Base-by-base conservation (phyloP, 129 eudicot species). In the Tagetes erecta region DNA sequence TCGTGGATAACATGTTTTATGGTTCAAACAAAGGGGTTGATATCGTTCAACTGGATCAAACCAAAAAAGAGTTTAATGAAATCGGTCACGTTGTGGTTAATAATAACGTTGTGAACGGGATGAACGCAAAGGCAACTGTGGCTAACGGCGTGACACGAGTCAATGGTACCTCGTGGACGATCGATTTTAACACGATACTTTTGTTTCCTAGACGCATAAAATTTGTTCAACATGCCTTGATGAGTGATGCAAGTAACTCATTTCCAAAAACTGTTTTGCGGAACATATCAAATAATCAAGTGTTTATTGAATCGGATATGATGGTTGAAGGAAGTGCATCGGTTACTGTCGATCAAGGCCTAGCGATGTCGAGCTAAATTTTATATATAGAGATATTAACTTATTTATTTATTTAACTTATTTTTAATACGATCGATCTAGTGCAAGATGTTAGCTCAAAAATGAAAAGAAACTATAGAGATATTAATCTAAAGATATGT, bases 1-100 rank as follows among this genome's bases (percentile, higher is more conserved):
- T 92, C 5, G 92, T 92, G 0, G 88, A 89, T 51, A 90, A 90
- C 60, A 90, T 90, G 96, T 90, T 90, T 70, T 76, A 81, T 1
- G 96, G 96, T 0, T 85, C 92, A 2, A 40, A 73, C 31, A 87
- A 81, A 71, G 88, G 90, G 11, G 50, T 83, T 6, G 88, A 83
- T 34, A 87, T 90, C 12, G 88, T 90, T 67, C 92, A 90, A 6
- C 49, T 90, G 79, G 92, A 89, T 73, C 81, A 82, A 53, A 67
- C 56, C 0, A 53, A 76, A 6, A 80, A 75, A 20, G 67, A 58
- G 27, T 90, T 90, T 12, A 72, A 59, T 6, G 67, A 78, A 33
- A 85, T 90, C 14, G 90, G 85, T 44, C 86, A 78, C 68, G 90
- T 90, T 7, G 77, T 87, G 56, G 80, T 90, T 0, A 88, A 87